Evolutionary conservation across 2,329 filamentous ascomycete species (phyloP), one percentile per base, ranked within the genome.

Genomic region (Magnaporthiopsis rhizophila): DNA sequence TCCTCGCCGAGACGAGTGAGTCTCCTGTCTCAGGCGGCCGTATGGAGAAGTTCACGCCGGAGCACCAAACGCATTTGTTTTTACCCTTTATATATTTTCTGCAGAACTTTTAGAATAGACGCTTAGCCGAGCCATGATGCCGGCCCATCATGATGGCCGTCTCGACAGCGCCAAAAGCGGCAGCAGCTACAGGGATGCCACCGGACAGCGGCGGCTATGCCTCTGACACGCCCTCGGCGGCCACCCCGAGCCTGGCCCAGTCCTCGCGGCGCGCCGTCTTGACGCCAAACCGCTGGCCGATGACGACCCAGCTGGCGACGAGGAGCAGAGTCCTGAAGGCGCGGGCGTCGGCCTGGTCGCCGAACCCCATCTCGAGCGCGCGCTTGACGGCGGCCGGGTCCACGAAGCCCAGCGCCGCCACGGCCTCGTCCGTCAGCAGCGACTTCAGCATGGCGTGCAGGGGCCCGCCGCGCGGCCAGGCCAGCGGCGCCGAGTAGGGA

Each of bases 401-500:
- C 4, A 80, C 65, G 65, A 81, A 80, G 1, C 78, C 77, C 3
- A 81, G 68, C 2, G 68, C 64, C 32, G 75, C 72, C 4, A 81
- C 70, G 53, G 74, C 74, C 11, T 76, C 72, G 36, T 70, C 60
- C 0, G 77, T 77, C 12, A 78, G 66, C 2, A 80, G 66, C 12
- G 65, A 53, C 45, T 65, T 50, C 56, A 76, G 67, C 68, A 72
- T 71, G 12, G 21, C 67, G 62, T 82, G 75, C 34, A 85, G 64
- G 0, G 79, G 78, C 0, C 82, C 81, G 36, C 74, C 73, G 0
- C 70, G 68, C 1, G 73, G 73, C 67, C 76, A 84, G 28, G 67
- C 71, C 0, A 73, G 72, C 0, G 81, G 82, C 1, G 79, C 81
- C n/a, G 75, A 69, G 67, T 79, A 84, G 0, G 80, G 75, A n/a